phyloP scores from a whole-genome alignment of 2,329 filamentous ascomycete species.

The Exophiala lecanii-corni region DNA sequence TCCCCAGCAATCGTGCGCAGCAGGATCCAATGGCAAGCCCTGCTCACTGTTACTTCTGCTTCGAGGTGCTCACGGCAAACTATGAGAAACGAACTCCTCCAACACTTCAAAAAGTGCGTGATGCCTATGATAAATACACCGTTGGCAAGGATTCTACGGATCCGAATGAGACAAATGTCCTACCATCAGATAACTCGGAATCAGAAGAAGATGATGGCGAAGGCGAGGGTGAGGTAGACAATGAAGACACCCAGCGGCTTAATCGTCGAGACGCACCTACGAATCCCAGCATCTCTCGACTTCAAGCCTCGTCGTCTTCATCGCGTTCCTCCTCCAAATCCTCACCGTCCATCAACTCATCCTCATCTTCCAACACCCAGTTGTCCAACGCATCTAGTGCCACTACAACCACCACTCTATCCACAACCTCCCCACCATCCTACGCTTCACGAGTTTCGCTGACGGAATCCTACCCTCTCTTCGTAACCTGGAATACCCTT shows the following conservation, averaged over 20 bases:
- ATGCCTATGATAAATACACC: slow-evolving; percentile 57
- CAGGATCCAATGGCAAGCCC: slow-evolving; percentile 67
- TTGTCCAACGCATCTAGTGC: slow-evolving; percentile 39
- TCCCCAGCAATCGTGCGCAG: not conserved
- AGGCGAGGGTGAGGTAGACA: slow-evolving; percentile 32
- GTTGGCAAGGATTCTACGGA: not conserved
- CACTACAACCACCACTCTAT: slow-evolving; percentile 41
- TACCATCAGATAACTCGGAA: slow-evolving; percentile 15
- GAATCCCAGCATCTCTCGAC: slow-evolving; percentile 28
- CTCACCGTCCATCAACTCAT: slow-evolving; percentile 37
- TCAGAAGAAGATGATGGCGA: slow-evolving; percentile 31
- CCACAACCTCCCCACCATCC: slow-evolving; percentile 44
- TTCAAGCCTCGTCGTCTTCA: slow-evolving; percentile 24
- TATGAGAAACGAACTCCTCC: slow-evolving; percentile 67
- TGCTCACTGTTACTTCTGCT: slow-evolving; percentile 88
- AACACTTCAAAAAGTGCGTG: slow-evolving; percentile 63
- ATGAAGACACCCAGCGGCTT: slow-evolving; percentile 19
- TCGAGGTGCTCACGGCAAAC: slow-evolving; percentile 75
- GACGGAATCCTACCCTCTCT: slow-evolving; percentile 63
- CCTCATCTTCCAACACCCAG: slow-evolving; percentile 43
- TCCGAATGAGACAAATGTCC: not conserved
- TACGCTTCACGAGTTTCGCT: slow-evolving; percentile 31
- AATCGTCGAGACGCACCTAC: slow-evolving; percentile 21
- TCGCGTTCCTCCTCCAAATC: slow-evolving; percentile 34
- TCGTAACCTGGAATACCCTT: slow-evolving; percentile 89